A percentile compares a stretch with the other conserved stretches of the same genome.
Conservation (phyloP, 2,329 filamentous ascomycete genomes). For the Byssochlamys sp. region DNA sequence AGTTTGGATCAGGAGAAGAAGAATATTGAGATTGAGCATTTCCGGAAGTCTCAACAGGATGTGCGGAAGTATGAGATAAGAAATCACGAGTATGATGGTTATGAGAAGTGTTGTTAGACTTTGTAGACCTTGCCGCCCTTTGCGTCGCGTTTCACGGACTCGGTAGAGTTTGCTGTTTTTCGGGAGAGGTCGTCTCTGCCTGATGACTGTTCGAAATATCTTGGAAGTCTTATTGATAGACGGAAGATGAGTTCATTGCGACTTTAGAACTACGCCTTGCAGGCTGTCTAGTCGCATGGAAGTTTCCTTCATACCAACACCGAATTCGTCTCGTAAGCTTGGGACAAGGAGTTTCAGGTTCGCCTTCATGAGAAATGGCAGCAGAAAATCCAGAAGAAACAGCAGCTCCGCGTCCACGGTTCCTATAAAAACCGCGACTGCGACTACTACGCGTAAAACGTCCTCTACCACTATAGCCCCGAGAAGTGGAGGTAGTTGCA, state of each 20-base stretch:
- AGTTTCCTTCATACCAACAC: slow-evolving; percentile 20
- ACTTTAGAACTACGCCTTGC: slow-evolving; percentile 18
- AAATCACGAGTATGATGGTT: neutral
- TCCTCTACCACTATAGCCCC: neutral
- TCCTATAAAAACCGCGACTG: neutral
- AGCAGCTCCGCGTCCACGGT: neutral
- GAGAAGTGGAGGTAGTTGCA: neutral
- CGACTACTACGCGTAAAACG: neutral
- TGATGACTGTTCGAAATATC: neutral
- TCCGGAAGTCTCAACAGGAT: neutral
- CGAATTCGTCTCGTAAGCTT: slow-evolving; percentile 23
- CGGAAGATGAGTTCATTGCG: slow-evolving; percentile 8
- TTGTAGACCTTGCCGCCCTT: neutral
- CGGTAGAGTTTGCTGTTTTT: neutral
- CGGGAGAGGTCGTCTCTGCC: neutral
- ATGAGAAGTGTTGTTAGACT: neutral
- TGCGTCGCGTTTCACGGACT: neutral
- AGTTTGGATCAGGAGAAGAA: neutral
- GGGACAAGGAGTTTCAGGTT: slow-evolving; percentile 21
- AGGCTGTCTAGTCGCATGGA: slow-evolving; percentile 26
- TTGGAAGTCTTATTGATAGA: slow-evolving; percentile 1
- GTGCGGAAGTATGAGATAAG: neutral
- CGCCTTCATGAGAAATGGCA: neutral
- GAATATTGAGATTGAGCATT: neutral
- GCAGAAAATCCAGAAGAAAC: neutral